phyloP scores from a whole-genome alignment of 1,284 basidiomycete species.

The Agaricales sp. region DNA sequence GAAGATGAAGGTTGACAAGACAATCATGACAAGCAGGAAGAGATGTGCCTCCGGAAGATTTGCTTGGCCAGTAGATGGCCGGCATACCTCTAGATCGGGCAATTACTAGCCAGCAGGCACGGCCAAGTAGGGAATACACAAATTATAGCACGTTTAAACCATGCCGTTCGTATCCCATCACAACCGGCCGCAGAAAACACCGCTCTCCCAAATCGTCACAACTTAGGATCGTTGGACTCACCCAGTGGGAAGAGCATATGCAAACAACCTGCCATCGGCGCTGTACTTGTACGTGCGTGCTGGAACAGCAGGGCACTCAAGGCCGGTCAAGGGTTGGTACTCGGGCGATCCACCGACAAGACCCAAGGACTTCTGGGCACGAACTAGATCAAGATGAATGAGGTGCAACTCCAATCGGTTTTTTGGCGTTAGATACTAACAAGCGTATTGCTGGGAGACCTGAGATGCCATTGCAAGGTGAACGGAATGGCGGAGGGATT shows the following conservation, averaged over 20 bases:
- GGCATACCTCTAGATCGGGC: too few species aligned
- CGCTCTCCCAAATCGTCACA: not conserved
- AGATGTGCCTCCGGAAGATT: too few species aligned
- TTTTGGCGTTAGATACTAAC: conserved; percentile 35
- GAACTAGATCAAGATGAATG: conserved; percentile 39
- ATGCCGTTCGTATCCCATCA: not conserved
- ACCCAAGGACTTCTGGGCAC: conserved; percentile 89
- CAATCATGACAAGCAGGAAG: not conserved
- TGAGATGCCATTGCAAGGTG: conserved; percentile 46
- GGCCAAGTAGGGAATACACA: conserved; percentile 10
- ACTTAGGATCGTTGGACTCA: conserved; percentile 28
- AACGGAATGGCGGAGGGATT: conserved; percentile 21
- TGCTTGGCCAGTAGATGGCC: not conserved
- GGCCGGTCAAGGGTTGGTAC: conserved; percentile 60
- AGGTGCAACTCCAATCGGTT: conserved; percentile 3
- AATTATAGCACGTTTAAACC: not conserved
- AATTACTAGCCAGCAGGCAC: too few species aligned
- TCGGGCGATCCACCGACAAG: conserved; percentile 76
- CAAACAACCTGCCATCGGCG: conserved; percentile 79
- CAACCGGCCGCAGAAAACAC: not conserved
- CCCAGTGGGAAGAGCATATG: conserved; percentile 71
- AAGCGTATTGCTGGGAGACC: conserved; percentile 69
- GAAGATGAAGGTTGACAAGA: conserved; percentile 11
- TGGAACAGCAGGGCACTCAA: conserved; percentile 56
- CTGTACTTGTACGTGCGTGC: conserved; percentile 81